Percentiles rank a stretch among this genome's conserved stretches.
Conservation (phyloP, 2,329 filamentous ascomycete genomes). For the Penicillium sp. region DNA sequence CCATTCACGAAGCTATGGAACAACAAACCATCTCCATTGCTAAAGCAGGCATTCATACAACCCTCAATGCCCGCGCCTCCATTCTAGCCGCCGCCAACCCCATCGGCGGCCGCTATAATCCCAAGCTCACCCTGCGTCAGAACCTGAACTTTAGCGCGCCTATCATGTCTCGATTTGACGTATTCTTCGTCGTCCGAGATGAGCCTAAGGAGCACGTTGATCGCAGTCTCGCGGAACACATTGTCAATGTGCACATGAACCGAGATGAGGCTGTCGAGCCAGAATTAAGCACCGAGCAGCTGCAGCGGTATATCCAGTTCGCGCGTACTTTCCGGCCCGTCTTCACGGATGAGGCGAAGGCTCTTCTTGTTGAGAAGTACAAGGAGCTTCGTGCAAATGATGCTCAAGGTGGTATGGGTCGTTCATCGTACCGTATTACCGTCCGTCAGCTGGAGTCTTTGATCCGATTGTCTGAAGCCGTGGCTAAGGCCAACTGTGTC, state of each 20-base stretch:
- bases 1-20: constrained; percentile 99
- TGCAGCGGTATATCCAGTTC: constrained; percentile 96
- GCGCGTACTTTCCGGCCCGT: constrained; percentile 90
- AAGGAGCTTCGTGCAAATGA: constrained; percentile 93
- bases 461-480: constrained; percentile 95
- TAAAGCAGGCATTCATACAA: constrained; percentile 97
- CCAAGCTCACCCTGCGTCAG: constrained; percentile 84
- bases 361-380: constrained; percentile 84
- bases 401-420: constrained; percentile 86
- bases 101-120: constrained; percentile 89
- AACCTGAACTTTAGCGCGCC: constrained; percentile 99
- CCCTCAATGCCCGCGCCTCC: constrained; percentile 89
- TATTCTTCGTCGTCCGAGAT: constrained; percentile 97
- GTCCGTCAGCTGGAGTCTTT: constrained; percentile 93
- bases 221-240: constrained; percentile 87
- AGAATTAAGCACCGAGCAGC: constrained; percentile 91
- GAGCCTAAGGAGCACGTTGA: constrained; percentile 93
- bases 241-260: constrained; percentile 88
- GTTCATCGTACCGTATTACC: constrained; percentile 96
- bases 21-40: constrained; percentile 99
- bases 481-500: constrained; percentile 95
- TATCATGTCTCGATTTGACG: constrained; percentile 98
- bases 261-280: constrained; percentile 88
- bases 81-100: constrained; percentile 97
- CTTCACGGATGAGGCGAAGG: constrained; percentile 83